These are phyloP conservation scores for Fabrea salina DNA, from an alignment of 169 alveolate species.

Conservation along the genomic window DNA sequence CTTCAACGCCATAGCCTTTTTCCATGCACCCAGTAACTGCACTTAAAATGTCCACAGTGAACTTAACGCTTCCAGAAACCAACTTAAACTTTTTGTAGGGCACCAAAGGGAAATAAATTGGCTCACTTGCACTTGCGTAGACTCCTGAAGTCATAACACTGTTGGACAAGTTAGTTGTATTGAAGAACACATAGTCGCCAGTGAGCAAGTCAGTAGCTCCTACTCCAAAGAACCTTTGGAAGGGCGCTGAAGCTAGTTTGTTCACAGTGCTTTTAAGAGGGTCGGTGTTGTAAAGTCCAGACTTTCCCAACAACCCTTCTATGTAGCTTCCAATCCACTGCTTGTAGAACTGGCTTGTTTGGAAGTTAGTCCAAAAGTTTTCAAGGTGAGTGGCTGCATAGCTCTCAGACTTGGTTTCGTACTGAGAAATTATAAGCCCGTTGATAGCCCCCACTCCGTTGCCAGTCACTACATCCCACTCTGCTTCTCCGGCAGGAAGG, in stretches of 20 bases:
- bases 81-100: background rate
- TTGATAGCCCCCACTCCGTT: conserved; percentile 14
- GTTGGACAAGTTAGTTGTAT: background rate
- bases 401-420: background rate
- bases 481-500: conserved; percentile 8
- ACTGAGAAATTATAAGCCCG: background rate
- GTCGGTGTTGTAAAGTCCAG: background rate
- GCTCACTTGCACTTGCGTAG: background rate
- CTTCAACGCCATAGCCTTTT: background rate
- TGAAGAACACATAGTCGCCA: background rate
- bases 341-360: background rate
- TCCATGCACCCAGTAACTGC: conserved; percentile 8
- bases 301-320: background rate
- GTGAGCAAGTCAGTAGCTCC: conserved; percentile 14
- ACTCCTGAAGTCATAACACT: background rate
- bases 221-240: background rate
- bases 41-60: background rate
- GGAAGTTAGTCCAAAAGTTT: background rate
- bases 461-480: conserved; percentile 26
- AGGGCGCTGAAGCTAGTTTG: background rate
- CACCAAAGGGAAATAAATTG: background rate
- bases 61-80: background rate
- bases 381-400: background rate
- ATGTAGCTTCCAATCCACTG: conserved; percentile 6
- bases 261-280: background rate